These are phyloP conservation scores for Naegleria fowleri DNA, from an alignment of 208 protist genomes.

Conservation along the genomic window DNA sequence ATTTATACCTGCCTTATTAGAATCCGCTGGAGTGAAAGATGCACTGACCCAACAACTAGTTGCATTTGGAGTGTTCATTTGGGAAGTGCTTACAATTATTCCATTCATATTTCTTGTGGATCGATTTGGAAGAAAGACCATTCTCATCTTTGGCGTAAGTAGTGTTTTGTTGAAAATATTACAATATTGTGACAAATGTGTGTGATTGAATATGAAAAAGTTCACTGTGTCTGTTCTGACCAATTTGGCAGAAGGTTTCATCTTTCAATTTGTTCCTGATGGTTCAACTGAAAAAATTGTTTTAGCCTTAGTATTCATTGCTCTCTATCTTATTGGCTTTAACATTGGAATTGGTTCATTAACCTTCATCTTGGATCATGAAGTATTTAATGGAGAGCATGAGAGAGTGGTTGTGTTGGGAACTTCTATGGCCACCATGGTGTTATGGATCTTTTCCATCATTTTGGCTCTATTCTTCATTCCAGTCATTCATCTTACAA, in stretches of 20 bases:
- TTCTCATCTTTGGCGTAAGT: neutral
- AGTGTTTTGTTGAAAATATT: too few relatives aligned
- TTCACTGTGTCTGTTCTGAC: neutral
- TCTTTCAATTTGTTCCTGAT: neutral
- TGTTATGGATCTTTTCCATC: neutral
- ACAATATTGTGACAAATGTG: too few relatives aligned
- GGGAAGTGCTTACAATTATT: neutral
- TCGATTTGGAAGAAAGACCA: neutral
- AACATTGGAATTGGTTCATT: constrained; percentile 1
- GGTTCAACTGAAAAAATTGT: neutral
- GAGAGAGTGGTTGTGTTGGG: neutral
- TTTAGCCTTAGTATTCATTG: neutral
- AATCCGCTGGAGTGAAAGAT: neutral
- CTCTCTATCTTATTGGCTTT: neutral
- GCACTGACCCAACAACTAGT: neutral
- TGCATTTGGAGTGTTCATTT: neutral
- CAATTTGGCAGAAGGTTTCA: neutral
- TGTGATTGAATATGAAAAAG: too few relatives aligned
- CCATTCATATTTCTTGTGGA: neutral
- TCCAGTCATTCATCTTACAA: neutral
- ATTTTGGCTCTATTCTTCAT: neutral
- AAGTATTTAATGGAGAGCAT: neutral
- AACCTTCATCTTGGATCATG: neutral
- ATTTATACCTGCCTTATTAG: neutral
- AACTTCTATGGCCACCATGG: neutral